Evolutionary conservation across 352 stramenopile genomes (phyloP).

Genomic region (Thalassiosira exigua): DNA sequence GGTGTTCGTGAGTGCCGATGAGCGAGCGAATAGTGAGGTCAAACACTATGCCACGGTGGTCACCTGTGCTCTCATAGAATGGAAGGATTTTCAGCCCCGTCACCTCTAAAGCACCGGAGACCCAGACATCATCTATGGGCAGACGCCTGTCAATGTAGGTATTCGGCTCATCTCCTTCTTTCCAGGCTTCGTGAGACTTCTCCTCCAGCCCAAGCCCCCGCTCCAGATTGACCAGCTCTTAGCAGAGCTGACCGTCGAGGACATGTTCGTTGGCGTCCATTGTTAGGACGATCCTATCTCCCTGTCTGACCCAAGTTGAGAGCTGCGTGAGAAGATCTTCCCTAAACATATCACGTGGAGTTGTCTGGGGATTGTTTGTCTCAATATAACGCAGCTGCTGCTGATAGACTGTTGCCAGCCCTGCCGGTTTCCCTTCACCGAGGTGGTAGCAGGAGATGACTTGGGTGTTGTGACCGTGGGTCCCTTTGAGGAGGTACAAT

Average conservation of each 20-base stretch:
- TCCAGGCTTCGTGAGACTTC: not conserved
- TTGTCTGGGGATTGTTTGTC: not conserved
- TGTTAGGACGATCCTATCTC: not conserved
- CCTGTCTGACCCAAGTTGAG: not conserved
- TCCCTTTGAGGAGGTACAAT: slow-evolving; percentile 20
- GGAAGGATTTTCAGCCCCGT: slow-evolving; percentile 17
- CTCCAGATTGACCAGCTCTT: not conserved
- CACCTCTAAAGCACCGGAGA: slow-evolving; percentile 16
- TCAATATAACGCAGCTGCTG: not conserved
- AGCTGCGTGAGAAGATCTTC: not conserved
- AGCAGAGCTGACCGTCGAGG: not conserved
- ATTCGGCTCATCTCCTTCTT: slow-evolving; percentile 6
- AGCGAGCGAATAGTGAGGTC: slow-evolving; percentile 28
- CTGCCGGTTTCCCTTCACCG: not conserved
- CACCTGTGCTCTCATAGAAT: slow-evolving; percentile 19
- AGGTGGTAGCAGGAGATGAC: slow-evolving; percentile 19
- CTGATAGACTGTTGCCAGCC: not conserved
- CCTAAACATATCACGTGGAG: not conserved
- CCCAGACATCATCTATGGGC: slow-evolving; percentile 24
- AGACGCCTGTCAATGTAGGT: slow-evolving; percentile 23
- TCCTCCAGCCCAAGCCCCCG: not conserved
- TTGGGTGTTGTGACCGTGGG: not conserved
- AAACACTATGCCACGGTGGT: slow-evolving; percentile 37
- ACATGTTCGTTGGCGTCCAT: slow-evolving; percentile 13
- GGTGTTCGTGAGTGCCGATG: slow-evolving; percentile 10